Conservation (phyloP, 352 stramenopile species). For the Pseudoperonospora humuli region DNA sequence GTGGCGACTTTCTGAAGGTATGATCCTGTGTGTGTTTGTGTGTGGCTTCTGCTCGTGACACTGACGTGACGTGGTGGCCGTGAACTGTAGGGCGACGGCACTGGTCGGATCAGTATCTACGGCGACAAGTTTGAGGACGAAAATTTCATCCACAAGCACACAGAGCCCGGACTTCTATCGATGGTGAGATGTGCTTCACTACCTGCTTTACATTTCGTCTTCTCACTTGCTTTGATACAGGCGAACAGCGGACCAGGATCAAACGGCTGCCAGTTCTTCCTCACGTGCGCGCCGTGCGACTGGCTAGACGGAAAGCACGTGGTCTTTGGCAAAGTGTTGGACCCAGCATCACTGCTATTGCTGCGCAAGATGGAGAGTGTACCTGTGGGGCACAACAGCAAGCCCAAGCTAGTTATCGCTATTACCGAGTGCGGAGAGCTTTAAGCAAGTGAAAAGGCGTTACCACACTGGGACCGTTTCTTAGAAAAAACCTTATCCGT, state of each 20-base stretch:
- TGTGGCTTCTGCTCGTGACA: background rate
- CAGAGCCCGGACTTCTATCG: slow-evolving; percentile 64
- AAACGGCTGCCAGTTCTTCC: slow-evolving; percentile 94
- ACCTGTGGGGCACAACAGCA: slow-evolving; percentile 69
- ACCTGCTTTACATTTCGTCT: background rate
- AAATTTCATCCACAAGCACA: slow-evolving; percentile 81
- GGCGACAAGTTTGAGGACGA: slow-evolving; percentile 84
- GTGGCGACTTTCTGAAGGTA: slow-evolving; percentile 83
- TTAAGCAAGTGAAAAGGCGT: slow-evolving; percentile 24
- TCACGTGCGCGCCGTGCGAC: slow-evolving; percentile 89
- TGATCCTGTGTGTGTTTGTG: background rate
- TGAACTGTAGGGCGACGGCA: slow-evolving; percentile 59
- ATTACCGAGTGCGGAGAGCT: slow-evolving; percentile 88
- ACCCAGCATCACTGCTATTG: slow-evolving; percentile 76
- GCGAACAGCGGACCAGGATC: slow-evolving; percentile 92
- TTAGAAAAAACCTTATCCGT: slow-evolving; percentile 16
- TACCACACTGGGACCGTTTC: slow-evolving; percentile 2
- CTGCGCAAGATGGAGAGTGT: slow-evolving; percentile 91
- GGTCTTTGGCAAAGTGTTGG: slow-evolving; percentile 93
- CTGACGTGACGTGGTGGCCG: slow-evolving; percentile 7
- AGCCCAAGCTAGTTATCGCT: slow-evolving; percentile 81
- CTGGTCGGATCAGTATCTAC: slow-evolving; percentile 81
- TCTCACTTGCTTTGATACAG: slow-evolving; percentile 14
- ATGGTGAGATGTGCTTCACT: slow-evolving; percentile 40
- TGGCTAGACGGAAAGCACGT: slow-evolving; percentile 95